A percentile compares a stretch with the other conserved stretches of the same genome.
Evolutionary conservation across 2,329 filamentous ascomycete species (phyloP).

Genomic region (Phialemoniopsis sp.): DNA sequence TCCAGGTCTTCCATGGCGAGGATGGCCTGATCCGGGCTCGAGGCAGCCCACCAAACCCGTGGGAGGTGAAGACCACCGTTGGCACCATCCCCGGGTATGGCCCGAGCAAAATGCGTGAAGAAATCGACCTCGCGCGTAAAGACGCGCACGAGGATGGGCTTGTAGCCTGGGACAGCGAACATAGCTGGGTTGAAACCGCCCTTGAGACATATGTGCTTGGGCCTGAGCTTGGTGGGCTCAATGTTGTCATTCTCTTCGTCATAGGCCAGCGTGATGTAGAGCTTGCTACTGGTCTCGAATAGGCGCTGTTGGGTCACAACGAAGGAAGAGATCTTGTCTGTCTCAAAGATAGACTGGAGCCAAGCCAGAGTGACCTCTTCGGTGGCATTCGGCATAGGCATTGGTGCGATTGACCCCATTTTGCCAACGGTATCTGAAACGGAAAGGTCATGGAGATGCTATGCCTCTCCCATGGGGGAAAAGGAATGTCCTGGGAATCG

Average conservation of each 20-base stretch:
- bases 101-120: constrained; percentile 10
- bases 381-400: constrained; percentile 2
- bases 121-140: constrained; percentile 18
- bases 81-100: not conserved
- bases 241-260: too few species aligned
- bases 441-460: too few species aligned
- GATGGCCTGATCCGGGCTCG: constrained; percentile 47
- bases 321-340: constrained; percentile 1
- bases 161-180: constrained; percentile 7
- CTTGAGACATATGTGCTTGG: constrained; percentile 29
- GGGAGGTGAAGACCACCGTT: constrained; percentile 15
- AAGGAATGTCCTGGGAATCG: too few species aligned
- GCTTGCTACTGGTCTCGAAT: constrained; percentile 5
- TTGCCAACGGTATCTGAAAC: too few species aligned
- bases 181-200: constrained; percentile 58
- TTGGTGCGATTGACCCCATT: too few species aligned
- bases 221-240: not conserved
- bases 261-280: constrained; percentile 4
- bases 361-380: constrained; percentile 4
- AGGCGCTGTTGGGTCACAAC: constrained; percentile 2
- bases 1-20: constrained; percentile 67
- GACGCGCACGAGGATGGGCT: constrained; percentile 14
- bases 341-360: constrained; percentile 3
- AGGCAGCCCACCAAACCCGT: constrained; percentile 15
- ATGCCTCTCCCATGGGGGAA: too few species aligned